phyloP scores from a whole-genome alignment of 192 early-diverging fungal species.

The Mortierella alpina region DNA sequence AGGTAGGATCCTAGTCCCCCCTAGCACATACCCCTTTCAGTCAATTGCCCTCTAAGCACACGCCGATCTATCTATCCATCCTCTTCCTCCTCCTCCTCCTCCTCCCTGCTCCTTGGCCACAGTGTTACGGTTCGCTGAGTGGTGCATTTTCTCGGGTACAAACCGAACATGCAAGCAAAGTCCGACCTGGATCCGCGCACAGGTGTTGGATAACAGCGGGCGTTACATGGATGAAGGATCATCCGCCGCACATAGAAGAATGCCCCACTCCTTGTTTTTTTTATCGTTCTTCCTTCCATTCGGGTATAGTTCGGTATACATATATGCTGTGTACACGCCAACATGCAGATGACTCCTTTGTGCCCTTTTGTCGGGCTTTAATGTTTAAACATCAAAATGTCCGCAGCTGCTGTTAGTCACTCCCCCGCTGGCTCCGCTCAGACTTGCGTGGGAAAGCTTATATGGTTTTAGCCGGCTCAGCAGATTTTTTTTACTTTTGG shows the following conservation, averaged over 20 bases:
- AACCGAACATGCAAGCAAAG: no score
- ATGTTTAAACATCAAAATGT: conserved; percentile 5
- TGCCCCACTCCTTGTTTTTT: no score
- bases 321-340: neutral
- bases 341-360: conserved; percentile 36
- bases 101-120: neutral
- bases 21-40: no score
- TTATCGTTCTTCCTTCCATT: no score
- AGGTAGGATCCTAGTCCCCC: neutral
- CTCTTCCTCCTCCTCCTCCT: neutral
- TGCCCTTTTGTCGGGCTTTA: conserved; percentile 37
- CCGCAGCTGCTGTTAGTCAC: neutral
- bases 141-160: no score
- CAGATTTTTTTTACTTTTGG: neutral
- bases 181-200: no score
- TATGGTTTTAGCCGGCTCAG: neutral
- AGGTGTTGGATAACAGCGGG: no score
- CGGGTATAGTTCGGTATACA: neutral
- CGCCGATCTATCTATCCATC: neutral
- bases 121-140: no score
- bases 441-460: conserved; percentile 6
- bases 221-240: no score
- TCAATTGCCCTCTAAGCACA: no score
- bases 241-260: no score
- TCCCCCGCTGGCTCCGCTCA: neutral